These are phyloP conservation scores for Rozella allomycis DNA, from an alignment of 371 early-diverging fungal genomes.

Conservation along the genomic window DNA sequence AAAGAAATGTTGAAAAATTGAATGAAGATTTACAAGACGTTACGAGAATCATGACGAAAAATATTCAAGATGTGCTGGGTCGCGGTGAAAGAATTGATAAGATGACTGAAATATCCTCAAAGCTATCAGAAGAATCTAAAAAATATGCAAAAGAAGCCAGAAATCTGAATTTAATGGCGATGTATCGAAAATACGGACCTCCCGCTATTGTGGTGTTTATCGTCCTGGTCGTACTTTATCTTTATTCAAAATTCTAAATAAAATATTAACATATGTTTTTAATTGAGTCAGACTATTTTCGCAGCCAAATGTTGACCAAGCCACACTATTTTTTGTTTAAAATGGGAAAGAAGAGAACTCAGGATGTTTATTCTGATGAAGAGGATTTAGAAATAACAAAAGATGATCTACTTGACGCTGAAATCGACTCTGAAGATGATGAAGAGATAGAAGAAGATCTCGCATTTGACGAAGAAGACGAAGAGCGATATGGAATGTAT, in stretches of 20 bases:
- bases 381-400: too few species aligned
- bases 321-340: too few species aligned
- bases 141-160: slow-evolving; percentile 57
- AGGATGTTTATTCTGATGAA: too few species aligned
- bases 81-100: slow-evolving; percentile 69
- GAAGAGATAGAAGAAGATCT: slow-evolving; percentile 79
- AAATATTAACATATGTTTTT: too few species aligned
- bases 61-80: slow-evolving; percentile 86
- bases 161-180: slow-evolving; percentile 55
- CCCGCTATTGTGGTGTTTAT: slow-evolving; percentile 49
- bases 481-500: slow-evolving; percentile 50
- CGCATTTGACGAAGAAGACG: slow-evolving; percentile 64
- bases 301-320: too few species aligned
- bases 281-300: too few species aligned
- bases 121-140: slow-evolving; percentile 35
- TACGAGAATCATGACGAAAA: slow-evolving; percentile 88
- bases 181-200: slow-evolving; percentile 86
- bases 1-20: slow-evolving; percentile 66
- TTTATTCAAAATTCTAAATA: too few species aligned
- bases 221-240: slow-evolving; percentile 51
- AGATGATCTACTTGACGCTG: too few species aligned
- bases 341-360: too few species aligned
- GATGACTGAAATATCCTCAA: slow-evolving; percentile 38
- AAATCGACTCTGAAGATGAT: slow-evolving; percentile 60
- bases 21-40: slow-evolving; percentile 91